Evolutionary conservation across 371 early-diverging fungal species (phyloP).

Genomic region (Mucor piriformis): DNA sequence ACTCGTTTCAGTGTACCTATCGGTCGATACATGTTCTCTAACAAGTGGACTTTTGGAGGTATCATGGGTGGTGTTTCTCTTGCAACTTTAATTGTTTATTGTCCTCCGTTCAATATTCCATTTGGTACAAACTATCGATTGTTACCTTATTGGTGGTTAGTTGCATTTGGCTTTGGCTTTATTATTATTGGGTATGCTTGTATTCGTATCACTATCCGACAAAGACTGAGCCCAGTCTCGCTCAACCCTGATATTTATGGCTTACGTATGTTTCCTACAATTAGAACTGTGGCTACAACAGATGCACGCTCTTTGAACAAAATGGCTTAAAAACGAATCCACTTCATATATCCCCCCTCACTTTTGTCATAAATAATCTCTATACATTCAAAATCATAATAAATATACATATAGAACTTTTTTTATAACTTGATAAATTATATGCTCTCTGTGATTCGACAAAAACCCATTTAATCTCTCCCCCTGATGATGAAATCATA

Average conservation of each 20-base stretch:
- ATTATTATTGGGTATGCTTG: constrained; percentile 77
- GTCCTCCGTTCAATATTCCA: constrained; percentile 75
- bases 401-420: no score
- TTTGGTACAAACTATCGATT: constrained; percentile 69
- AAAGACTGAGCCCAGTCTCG: constrained; percentile 59
- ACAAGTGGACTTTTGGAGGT: constrained; percentile 70
- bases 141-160: constrained; percentile 76
- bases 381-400: background rate
- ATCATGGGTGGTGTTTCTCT: constrained; percentile 66
- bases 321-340: constrained; percentile 1
- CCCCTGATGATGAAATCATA: no score
- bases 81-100: constrained; percentile 75
- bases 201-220: constrained; percentile 62
- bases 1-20: constrained; percentile 61
- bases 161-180: constrained; percentile 78
- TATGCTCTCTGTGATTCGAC: no score
- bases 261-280: constrained; percentile 68
- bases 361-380: no score
- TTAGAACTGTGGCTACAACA: constrained; percentile 33
- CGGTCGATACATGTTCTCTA: constrained; percentile 81
- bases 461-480: no score
- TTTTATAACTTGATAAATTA: no score
- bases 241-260: constrained; percentile 80
- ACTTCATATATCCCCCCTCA: background rate
- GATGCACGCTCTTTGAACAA: constrained; percentile 10